A percentile compares a stretch with the other conserved stretches of the same genome.
These are phyloP conservation scores for Syncephalastrum sp. DNA, from an alignment of 371 early-diverging fungal species.

Conservation along the genomic window DNA sequence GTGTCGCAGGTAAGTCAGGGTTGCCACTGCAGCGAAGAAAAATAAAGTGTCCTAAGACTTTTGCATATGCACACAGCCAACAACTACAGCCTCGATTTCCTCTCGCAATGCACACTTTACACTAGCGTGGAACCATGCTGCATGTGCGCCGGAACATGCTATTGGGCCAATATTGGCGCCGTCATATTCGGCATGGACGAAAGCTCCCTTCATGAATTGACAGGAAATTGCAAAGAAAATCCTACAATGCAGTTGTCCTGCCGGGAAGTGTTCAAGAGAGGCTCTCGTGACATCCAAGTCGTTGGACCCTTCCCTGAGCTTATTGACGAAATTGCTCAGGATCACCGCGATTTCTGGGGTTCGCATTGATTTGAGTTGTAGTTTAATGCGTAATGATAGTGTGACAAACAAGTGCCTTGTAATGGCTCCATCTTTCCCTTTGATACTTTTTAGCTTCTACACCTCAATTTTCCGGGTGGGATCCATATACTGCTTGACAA, in stretches of 20 bases:
- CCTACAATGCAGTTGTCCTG: constrained; percentile 28
- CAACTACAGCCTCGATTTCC: constrained; percentile 25
- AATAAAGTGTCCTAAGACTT: neutral
- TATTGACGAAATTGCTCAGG: constrained; percentile 23
- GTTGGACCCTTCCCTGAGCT: constrained; percentile 33
- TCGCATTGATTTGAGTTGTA: constrained; percentile 5
- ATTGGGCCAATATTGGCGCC: constrained; percentile 31
- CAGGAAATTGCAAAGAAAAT: constrained; percentile 24
- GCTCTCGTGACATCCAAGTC: constrained; percentile 24
- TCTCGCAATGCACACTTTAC: constrained; percentile 23
- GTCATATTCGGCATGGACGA: constrained; percentile 29
- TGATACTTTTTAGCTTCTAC: constrained; percentile 5
- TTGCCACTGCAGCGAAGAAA: neutral
- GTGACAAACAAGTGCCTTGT: too few relatives aligned
- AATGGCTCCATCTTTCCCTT: too few relatives aligned
- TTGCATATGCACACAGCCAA: constrained; percentile 8
- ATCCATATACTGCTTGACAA: constrained; percentile 68
- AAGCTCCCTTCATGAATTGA: constrained; percentile 16
- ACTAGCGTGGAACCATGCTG: constrained; percentile 37
- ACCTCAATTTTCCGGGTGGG: constrained; percentile 39
- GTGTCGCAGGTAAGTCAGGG: constrained; percentile 23
- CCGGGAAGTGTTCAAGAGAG: constrained; percentile 27
- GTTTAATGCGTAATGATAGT: too few relatives aligned
- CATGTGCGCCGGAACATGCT: constrained; percentile 30
- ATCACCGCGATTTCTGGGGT: constrained; percentile 33